Conservation (phyloP, 192 early-diverging fungal genomes). For the Coemansia interrupta region DNA sequence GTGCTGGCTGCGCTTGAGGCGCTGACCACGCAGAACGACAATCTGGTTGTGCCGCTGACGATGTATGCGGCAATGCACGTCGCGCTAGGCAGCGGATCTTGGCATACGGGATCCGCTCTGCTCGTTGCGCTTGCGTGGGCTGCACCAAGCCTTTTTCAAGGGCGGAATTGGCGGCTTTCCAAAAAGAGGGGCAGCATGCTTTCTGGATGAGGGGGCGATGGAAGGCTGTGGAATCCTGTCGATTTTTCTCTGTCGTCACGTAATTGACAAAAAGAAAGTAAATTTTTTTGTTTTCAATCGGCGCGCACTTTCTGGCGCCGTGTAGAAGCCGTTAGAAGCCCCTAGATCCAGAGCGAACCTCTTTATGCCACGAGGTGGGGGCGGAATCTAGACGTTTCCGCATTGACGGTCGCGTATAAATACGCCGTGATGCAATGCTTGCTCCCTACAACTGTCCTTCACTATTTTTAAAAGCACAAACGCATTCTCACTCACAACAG, state of each 20-base stretch:
- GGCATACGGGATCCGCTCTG: background rate
- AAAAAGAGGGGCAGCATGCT: background rate
- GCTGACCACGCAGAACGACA: slow-evolving; percentile 91
- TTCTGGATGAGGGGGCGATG: slow-evolving; percentile 3
- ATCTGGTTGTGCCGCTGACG: slow-evolving; percentile 81
- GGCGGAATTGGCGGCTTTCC: background rate
- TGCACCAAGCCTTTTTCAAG: background rate
- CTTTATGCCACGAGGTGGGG: no score
- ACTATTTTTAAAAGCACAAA: slow-evolving; percentile 4
- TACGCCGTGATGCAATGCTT: background rate
- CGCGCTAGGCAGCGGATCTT: background rate
- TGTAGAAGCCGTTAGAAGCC: no score
- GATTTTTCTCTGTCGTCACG: background rate
- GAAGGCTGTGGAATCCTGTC: background rate
- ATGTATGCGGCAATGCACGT: slow-evolving; percentile 52
- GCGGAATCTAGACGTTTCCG: slow-evolving; percentile 1
- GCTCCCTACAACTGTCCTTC: background rate
- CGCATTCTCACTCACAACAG: background rate
- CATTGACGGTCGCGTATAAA: slow-evolving; percentile 1
- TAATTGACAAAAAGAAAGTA: background rate
- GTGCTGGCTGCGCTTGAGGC: slow-evolving; percentile 74
- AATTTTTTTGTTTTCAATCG: background rate
- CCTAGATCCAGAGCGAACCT: no score
- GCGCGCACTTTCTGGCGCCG: no score
- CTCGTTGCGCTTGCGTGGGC: background rate